Conservation (phyloP, 441 rosid species). For the Euphorbia corollata region DNA sequence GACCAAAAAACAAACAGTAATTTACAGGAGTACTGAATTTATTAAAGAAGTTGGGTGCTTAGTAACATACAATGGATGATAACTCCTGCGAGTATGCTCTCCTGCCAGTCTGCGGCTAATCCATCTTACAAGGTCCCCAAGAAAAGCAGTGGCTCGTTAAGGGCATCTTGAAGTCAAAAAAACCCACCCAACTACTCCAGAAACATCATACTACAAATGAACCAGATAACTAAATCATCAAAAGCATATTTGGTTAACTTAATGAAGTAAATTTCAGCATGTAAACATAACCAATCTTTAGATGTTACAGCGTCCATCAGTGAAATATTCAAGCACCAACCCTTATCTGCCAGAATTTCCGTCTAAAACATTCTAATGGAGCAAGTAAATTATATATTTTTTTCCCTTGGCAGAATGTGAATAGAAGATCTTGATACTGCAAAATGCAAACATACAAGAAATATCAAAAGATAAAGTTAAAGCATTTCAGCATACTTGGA, state of each 20-base stretch:
- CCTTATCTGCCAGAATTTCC: background rate
- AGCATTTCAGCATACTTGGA: background rate
- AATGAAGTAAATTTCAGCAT: background rate
- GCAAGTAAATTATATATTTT: background rate
- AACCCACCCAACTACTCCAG: constrained; percentile 19
- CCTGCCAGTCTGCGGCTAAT: constrained; percentile 16
- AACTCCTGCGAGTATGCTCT: constrained; percentile 20
- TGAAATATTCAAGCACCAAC: background rate
- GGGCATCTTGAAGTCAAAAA: constrained; percentile 8
- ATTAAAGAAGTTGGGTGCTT: constrained; percentile 19
- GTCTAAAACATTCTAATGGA: background rate
- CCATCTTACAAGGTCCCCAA: constrained; percentile 9
- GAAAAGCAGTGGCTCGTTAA: constrained; percentile 18
- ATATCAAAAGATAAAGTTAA: background rate
- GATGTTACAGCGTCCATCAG: background rate
- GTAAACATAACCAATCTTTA: background rate
- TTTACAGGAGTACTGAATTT: constrained; percentile 3
- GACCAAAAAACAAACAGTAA: background rate
- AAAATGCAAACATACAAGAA: background rate
- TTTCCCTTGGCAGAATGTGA: background rate
- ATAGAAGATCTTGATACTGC: background rate
- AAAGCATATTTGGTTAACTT: constrained; percentile 2
- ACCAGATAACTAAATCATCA: constrained; percentile 9
- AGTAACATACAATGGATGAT: constrained; percentile 33
- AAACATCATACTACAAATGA: constrained; percentile 23